phyloP scores from a whole-genome alignment of 2,329 filamentous ascomycete genomes.

The Ophiocordyceps camponoti-saundersi region DNA sequence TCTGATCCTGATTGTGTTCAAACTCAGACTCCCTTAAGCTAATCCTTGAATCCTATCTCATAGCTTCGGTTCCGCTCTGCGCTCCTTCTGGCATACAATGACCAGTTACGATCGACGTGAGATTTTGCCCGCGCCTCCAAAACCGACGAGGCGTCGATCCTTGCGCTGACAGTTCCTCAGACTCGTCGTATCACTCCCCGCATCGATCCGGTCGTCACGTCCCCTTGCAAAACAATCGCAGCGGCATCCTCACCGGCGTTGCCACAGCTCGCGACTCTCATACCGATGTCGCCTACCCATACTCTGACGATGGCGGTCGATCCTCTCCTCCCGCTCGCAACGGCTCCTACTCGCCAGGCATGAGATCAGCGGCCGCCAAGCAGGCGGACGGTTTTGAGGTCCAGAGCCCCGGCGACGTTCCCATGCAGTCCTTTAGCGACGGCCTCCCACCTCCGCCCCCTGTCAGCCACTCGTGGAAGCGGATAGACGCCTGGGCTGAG shows the following conservation, averaged over 20 bases:
- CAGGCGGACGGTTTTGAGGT: slow-evolving; percentile 53
- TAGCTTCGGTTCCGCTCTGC: slow-evolving; percentile 56
- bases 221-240: slow-evolving; percentile 66
- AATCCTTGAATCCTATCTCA: slow-evolving; percentile 5
- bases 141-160: background rate
- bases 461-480: slow-evolving; percentile 76
- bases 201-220: slow-evolving; percentile 84
- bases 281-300: slow-evolving; percentile 63
- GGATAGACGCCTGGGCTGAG: slow-evolving; percentile 88
- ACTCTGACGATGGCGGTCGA: slow-evolving; percentile 52
- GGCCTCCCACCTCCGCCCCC: slow-evolving; percentile 82
- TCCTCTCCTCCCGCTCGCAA: slow-evolving; percentile 35
- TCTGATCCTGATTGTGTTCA: background rate
- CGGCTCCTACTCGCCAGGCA: slow-evolving; percentile 76
- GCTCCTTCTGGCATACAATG: slow-evolving; percentile 91
- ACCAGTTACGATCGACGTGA: slow-evolving; percentile 53
- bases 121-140: slow-evolving; percentile 10
- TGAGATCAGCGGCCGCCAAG: slow-evolving; percentile 61
- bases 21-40: background rate
- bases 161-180: slow-evolving; percentile 25
- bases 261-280: slow-evolving; percentile 82
- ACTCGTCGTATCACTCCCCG: slow-evolving; percentile 84
- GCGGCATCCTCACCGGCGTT: slow-evolving; percentile 71
- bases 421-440: slow-evolving; percentile 90
- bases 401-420: slow-evolving; percentile 66